Evolutionary conservation across 805 yeast species (phyloP).

Genomic region (Candida chauliodis): DNA sequence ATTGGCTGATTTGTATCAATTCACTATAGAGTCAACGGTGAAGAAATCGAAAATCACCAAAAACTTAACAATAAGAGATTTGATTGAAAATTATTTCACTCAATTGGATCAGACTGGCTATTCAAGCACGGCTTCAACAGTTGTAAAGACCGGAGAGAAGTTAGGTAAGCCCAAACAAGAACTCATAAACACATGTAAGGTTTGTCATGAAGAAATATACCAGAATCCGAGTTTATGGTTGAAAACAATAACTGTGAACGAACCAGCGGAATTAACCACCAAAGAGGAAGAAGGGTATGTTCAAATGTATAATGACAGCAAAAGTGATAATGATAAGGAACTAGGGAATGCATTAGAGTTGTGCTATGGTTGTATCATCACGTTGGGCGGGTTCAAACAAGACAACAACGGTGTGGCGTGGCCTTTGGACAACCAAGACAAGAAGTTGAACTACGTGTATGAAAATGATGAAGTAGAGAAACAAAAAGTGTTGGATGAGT

Average conservation of each 20-base stretch:
- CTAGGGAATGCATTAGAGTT: slow-evolving; percentile 24
- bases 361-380: slow-evolving; percentile 77
- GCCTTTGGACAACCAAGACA: slow-evolving; percentile 16
- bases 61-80: slow-evolving; percentile 77
- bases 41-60: slow-evolving; percentile 47
- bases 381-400: slow-evolving; percentile 41
- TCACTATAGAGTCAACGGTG: slow-evolving; percentile 18
- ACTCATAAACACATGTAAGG: slow-evolving; percentile 35
- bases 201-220: slow-evolving; percentile 56
- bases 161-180: slow-evolving; percentile 44
- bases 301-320: slow-evolving; percentile 5
- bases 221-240: slow-evolving; percentile 66
- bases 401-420: slow-evolving; percentile 26
- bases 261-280: slow-evolving; percentile 46
- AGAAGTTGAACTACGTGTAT: slow-evolving; percentile 8
- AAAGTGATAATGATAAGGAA: slow-evolving; percentile 5
- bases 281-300: slow-evolving; percentile 35
- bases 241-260: slow-evolving; percentile 59
- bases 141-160: slow-evolving; percentile 84
- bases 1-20: slow-evolving; percentile 36
- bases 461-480: slow-evolving; percentile 19
- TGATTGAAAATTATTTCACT: slow-evolving; percentile 68
- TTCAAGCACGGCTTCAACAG: slow-evolving; percentile 89
- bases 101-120: slow-evolving; percentile 68
- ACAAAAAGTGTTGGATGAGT: slow-evolving; percentile 42